A percentile compares a stretch with the other conserved stretches of the same genome.
These are phyloP conservation scores for Rhodotorula sp. DNA, from an alignment of 1,284 basidiomycete genomes.

Conservation along the genomic window DNA sequence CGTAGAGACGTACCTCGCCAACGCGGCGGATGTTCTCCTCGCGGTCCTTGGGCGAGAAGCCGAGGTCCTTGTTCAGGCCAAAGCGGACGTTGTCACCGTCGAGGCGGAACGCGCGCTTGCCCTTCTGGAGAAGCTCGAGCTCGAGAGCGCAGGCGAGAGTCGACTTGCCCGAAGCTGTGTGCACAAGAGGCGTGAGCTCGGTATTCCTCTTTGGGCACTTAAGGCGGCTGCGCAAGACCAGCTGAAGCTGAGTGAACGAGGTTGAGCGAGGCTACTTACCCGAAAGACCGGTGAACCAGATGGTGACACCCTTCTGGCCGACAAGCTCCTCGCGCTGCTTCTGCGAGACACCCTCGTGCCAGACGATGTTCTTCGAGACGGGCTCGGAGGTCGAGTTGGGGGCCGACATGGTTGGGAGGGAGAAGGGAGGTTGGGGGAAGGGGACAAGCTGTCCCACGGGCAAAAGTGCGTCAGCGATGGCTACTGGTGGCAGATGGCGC, in stretches of 20 bases:
- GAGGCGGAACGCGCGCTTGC: constrained; percentile 84
- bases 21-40: constrained; percentile 98
- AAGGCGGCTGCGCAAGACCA: not conserved
- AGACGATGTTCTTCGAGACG: constrained; percentile 39
- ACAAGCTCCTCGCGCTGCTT: constrained; percentile 69
- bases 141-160: constrained; percentile 97
- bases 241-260: too few relatives aligned
- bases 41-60: constrained; percentile 90
- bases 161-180: constrained; percentile 62
- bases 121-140: constrained; percentile 85
- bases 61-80: constrained; percentile 96
- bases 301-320: constrained; percentile 78
- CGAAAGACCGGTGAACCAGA: constrained; percentile 94
- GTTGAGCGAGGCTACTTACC: constrained; percentile 52
- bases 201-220: not conserved
- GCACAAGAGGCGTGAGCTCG: too few relatives aligned
- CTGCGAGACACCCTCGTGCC: constrained; percentile 47
- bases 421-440: not conserved
- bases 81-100: constrained; percentile 98
- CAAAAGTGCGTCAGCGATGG: not conserved
- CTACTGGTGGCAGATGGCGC: too few relatives aligned
- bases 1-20: constrained; percentile 69
- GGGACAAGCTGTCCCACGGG: not conserved
- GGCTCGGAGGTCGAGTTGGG: constrained; percentile 8
- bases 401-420: constrained; percentile 11